A percentile compares a stretch with the other conserved stretches of the same genome.
phyloP scores from a whole-genome alignment of 495 filamentous ascomycete genomes.

The Neurospora sp. region DNA sequence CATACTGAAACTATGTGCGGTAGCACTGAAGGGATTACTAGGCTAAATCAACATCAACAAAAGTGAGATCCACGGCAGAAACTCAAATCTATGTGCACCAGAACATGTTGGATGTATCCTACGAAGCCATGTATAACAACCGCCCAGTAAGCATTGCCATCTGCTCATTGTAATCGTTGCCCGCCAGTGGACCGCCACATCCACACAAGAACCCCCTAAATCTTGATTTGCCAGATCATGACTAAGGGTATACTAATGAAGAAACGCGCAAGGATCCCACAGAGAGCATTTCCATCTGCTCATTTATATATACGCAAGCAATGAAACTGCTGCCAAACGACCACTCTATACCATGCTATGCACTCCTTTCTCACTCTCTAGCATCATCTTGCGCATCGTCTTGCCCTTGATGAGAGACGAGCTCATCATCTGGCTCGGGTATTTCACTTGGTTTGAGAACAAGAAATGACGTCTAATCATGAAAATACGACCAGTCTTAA shows the following conservation, averaged over 20 bases:
- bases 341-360: neutral
- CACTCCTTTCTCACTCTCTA: neutral
- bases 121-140: neutral
- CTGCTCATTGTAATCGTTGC: neutral
- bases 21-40: neutral
- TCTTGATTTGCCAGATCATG: neutral
- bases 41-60: neutral
- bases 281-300: neutral
- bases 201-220: neutral
- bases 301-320: neutral
- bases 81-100: neutral
- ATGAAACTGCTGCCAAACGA: neutral
- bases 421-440: neutral
- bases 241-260: neutral
- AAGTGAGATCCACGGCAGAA: neutral
- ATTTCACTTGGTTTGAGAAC: neutral
- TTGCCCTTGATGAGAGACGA: neutral
- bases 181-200: neutral
- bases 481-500: neutral
- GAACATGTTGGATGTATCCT: neutral
- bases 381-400: neutral
- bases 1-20: neutral
- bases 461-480: neutral
- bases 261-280: neutral
- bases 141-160: neutral